phyloP scores from a whole-genome alignment of 2,329 filamentous ascomycete genomes.

The Magnaporthales sp. region DNA sequence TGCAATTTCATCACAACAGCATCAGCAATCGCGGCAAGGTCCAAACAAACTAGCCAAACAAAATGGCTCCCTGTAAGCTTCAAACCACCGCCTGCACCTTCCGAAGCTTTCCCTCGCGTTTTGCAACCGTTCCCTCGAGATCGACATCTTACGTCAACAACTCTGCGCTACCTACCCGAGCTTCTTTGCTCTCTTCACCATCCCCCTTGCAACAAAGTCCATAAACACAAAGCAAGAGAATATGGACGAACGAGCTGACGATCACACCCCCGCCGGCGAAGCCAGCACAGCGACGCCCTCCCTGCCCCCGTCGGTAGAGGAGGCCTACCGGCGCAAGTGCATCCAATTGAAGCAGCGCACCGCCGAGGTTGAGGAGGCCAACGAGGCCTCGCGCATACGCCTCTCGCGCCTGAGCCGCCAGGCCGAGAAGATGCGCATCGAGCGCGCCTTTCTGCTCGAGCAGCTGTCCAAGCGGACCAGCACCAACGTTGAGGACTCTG shows the following conservation, averaged over 20 bases:
- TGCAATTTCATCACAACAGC: not conserved
- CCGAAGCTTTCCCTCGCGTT: not conserved
- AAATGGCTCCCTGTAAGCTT: constrained; percentile 7
- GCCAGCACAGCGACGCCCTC: constrained; percentile 43
- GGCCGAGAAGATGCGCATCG: constrained; percentile 84
- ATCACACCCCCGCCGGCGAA: constrained; percentile 13
- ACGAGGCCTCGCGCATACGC: constrained; percentile 72
- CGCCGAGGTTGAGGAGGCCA: constrained; percentile 84
- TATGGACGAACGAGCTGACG: constrained; percentile 24
- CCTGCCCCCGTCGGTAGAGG: constrained; percentile 82
- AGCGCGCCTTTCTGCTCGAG: constrained; percentile 67
- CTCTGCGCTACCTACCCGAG: not conserved
- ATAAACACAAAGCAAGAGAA: not conserved
- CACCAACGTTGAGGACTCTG: constrained; percentile 67
- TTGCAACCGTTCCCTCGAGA: not conserved
- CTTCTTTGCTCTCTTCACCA: not conserved
- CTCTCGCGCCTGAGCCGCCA: constrained; percentile 74
- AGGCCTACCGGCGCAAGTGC: constrained; percentile 94
- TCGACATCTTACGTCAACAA: not conserved
- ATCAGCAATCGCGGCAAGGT: not conserved
- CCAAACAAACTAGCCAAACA: not conserved
- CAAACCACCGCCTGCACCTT: constrained; percentile 1
- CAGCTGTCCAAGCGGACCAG: constrained; percentile 68
- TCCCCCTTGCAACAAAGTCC: not conserved
- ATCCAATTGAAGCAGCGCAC: constrained; percentile 88